Evolutionary conservation across 768 basidiomycete genomes (phyloP).

Genomic region (Hericium alpestre): DNA sequence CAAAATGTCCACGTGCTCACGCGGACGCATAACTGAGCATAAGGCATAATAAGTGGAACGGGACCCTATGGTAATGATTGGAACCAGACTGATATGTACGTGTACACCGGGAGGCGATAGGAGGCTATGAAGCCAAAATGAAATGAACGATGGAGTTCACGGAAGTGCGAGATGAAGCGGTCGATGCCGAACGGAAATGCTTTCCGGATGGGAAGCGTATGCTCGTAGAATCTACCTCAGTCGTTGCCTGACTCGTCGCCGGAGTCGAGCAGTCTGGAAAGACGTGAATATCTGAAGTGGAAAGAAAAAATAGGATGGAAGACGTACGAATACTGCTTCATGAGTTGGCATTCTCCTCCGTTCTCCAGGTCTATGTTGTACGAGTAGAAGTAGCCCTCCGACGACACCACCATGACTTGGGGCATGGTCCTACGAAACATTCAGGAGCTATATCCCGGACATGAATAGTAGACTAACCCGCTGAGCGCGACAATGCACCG

Average conservation of each 20-base stretch:
- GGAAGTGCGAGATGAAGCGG: not conserved
- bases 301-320: not conserved
- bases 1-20: too few species aligned
- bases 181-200: not conserved
- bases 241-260: constrained; percentile 15
- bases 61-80: too few species aligned
- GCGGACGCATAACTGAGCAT: too few species aligned
- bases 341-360: constrained; percentile 88
- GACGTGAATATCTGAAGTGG: not conserved
- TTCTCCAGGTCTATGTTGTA: constrained; percentile 94
- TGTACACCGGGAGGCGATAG: not conserved
- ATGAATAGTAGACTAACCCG: not conserved
- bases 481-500: constrained; percentile 33
- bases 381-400: constrained; percentile 90
- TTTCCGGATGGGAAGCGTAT: not conserved
- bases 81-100: not conserved
- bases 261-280: constrained; percentile 17
- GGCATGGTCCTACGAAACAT: constrained; percentile 65
- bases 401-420: constrained; percentile 94
- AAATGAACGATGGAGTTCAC: not conserved
- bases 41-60: too few species aligned
- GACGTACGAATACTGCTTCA: constrained; percentile 81
- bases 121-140: not conserved
- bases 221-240: not conserved
- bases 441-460: not conserved